Percentiles rank a stretch among this genome's conserved stretches.
Evolutionary conservation across 495 filamentous ascomycete genomes (phyloP).

Genomic region (Viridothelium virens): DNA sequence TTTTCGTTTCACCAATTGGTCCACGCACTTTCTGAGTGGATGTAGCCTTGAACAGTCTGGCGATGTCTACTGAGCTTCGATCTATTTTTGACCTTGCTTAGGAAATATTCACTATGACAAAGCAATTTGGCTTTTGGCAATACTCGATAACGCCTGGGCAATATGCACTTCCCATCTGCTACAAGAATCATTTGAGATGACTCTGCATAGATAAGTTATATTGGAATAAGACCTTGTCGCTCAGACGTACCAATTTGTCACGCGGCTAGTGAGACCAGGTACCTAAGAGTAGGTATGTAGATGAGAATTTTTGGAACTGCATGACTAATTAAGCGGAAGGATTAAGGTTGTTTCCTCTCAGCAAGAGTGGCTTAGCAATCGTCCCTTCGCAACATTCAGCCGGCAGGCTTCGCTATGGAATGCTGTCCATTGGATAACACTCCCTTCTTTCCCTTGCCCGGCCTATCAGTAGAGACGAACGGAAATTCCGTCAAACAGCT

Average conservation of each 20-base stretch:
- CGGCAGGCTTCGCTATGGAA: neutral
- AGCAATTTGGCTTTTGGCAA: neutral
- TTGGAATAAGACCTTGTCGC: neutral
- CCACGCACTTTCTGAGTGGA: too few relatives aligned
- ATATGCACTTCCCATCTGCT: neutral
- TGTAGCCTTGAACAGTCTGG: too few relatives aligned
- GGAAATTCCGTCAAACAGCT: too few relatives aligned
- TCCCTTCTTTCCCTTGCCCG: too few relatives aligned
- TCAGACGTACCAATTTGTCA: neutral
- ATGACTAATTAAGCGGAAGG: neutral
- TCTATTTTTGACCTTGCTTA: constrained; percentile 3
- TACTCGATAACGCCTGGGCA: neutral
- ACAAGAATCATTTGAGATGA: neutral
- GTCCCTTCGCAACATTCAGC: neutral
- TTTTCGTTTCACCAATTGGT: too few relatives aligned
- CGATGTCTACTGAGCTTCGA: neutral
- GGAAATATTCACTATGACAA: neutral
- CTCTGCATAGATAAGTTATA: neutral
- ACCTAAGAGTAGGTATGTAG: too few relatives aligned
- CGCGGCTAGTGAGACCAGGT: neutral
- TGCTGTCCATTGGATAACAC: neutral
- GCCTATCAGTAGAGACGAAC: too few relatives aligned
- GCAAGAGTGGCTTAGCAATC: neutral
- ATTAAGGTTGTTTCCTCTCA: neutral
- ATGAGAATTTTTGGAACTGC: neutral